phyloP scores from a whole-genome alignment of 192 early-diverging fungal species.

The Coemansia sp. region DNA sequence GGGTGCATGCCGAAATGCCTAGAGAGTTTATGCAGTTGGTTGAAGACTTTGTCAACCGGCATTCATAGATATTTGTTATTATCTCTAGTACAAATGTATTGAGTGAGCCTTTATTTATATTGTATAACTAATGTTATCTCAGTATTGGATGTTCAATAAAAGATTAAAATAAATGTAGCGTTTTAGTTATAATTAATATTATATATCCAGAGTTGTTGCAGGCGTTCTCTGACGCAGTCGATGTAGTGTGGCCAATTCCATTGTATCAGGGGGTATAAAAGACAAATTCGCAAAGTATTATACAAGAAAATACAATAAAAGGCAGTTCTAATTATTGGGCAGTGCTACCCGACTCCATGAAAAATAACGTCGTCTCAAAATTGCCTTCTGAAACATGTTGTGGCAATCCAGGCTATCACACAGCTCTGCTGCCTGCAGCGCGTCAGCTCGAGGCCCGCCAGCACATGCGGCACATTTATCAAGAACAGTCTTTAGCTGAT shows the following conservation, averaged over 20 bases:
- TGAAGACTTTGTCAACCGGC: slow-evolving; percentile 47
- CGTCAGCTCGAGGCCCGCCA: slow-evolving; percentile 31
- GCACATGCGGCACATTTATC: slow-evolving; percentile 28
- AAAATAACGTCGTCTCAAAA: slow-evolving; percentile 18
- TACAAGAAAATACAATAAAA: not conserved
- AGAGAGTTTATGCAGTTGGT: slow-evolving; percentile 63
- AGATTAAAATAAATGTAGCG: no score
- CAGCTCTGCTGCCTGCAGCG: slow-evolving; percentile 29
- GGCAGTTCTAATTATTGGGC: not conserved
- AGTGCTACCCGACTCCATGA: slow-evolving; percentile 13
- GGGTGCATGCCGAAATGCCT: slow-evolving; percentile 81
- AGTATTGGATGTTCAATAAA: no score
- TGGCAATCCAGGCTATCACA: slow-evolving; percentile 38
- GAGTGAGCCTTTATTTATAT: not conserved
- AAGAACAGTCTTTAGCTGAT: slow-evolving; percentile 4
- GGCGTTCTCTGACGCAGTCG: slow-evolving; percentile 9
- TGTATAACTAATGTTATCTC: not conserved
- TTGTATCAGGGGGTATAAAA: not conserved
- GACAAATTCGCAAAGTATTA: not conserved
- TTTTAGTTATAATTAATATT: no score
- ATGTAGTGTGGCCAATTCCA: slow-evolving; percentile 10
- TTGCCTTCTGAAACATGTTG: slow-evolving; percentile 22
- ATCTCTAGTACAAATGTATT: no score
- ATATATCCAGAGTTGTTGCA: not conserved
- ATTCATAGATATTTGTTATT: not conserved